These are phyloP conservation scores for Alternaria gansuensis DNA, from an alignment of 2,329 filamentous ascomycete species.

Conservation along the genomic window DNA sequence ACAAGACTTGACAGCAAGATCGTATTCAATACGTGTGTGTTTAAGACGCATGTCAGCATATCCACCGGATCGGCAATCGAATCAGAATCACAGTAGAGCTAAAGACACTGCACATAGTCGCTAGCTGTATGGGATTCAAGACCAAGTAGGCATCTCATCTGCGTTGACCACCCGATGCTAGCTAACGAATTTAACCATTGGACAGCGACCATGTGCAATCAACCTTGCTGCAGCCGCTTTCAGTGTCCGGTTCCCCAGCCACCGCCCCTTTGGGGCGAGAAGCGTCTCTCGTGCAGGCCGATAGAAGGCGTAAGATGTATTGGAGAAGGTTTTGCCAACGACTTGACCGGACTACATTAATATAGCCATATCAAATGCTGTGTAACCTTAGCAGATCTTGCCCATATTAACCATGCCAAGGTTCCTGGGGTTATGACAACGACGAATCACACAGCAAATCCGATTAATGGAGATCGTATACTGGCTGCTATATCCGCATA, in stretches of 20 bases:
- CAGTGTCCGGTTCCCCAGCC: not conserved
- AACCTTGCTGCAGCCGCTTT: not conserved
- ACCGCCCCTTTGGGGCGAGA: not conserved
- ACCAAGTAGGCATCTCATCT: not conserved
- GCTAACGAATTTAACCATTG: not conserved
- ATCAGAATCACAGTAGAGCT: not conserved
- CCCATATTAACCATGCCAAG: conserved; percentile 2
- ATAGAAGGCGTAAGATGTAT: not conserved
- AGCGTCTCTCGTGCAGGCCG: not conserved
- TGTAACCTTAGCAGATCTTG: conserved; percentile 15
- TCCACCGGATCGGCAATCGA: not conserved
- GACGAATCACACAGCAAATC: conserved; percentile 3
- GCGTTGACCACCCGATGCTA: not conserved
- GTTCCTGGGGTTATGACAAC: not conserved
- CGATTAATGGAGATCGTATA: not conserved
- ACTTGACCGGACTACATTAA: not conserved
- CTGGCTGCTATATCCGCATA: not conserved
- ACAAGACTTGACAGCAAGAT: not conserved
- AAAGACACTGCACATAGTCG: not conserved
- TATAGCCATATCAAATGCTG: conserved; percentile 18
- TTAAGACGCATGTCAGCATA: accelerated
- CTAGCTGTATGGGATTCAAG: not conserved
- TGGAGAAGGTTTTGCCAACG: not conserved
- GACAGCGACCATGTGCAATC: conserved; percentile 8
- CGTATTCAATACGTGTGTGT: not conserved